Evolutionary conservation across 2,329 filamentous ascomycete genomes (phyloP).

Genomic region (Fusarium xylarioides): DNA sequence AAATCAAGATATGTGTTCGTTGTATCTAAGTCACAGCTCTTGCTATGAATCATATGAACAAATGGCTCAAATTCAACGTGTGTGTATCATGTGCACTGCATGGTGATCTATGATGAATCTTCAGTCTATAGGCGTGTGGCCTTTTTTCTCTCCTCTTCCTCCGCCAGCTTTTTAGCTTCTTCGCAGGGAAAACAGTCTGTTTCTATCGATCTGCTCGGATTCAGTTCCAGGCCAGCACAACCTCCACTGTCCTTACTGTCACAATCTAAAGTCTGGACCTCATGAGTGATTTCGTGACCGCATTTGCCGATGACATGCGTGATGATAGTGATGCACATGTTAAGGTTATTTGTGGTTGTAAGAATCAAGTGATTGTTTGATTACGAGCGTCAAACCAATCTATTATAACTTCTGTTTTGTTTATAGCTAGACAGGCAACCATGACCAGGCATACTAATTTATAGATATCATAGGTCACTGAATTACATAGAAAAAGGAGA

Average conservation of each 20-base stretch:
- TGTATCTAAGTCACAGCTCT: background rate
- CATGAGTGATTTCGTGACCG: background rate
- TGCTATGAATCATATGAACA: background rate
- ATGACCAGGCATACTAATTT: too few relatives aligned
- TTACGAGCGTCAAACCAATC: rapidly evolving
- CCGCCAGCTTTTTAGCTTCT: background rate
- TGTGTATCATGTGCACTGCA: rapidly evolving
- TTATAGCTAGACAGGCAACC: rapidly evolving
- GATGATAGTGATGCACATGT: background rate
- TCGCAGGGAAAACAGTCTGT: background rate
- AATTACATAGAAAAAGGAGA: too few relatives aligned
- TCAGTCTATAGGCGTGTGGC: background rate
- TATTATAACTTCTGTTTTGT: rapidly evolving
- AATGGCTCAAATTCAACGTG: rapidly evolving
- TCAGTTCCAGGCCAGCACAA: background rate
- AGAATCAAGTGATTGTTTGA: background rate
- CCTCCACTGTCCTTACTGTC: background rate
- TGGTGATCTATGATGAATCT: rapidly evolving
- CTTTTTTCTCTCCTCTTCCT: too few relatives aligned
- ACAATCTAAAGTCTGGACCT: background rate
- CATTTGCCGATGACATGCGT: background rate
- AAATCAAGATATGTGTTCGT: background rate
- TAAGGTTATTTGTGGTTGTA: rapidly evolving
- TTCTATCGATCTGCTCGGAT: background rate
- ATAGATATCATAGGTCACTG: background rate